A percentile compares a stretch with the other conserved stretches of the same genome.
Evolutionary conservation across 139 green algal species (phyloP).

Genomic region (Chlorella vulgaris): DNA sequence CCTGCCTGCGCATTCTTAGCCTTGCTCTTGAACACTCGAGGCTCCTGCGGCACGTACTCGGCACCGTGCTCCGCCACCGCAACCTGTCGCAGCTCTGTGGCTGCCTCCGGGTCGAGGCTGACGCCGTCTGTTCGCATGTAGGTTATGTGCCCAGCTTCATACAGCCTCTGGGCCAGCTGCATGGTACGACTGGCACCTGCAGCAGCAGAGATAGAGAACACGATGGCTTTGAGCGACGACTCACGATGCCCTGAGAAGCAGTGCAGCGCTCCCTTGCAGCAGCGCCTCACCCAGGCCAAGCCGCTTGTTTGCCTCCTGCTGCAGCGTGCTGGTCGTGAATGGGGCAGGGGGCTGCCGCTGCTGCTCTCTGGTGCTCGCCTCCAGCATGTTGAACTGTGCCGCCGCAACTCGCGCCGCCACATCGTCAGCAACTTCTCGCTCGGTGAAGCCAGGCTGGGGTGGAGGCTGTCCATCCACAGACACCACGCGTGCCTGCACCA

Average conservation of each 20-base stretch:
- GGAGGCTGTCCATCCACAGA: conserved; percentile 57
- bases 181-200: conserved; percentile 74
- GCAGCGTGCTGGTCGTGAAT: conserved; percentile 90
- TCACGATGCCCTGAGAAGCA: too few species aligned
- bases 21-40: conserved; percentile 46
- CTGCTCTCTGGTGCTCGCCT: conserved; percentile 38
- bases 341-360: conserved; percentile 69
- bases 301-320: conserved; percentile 80
- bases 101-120: conserved; percentile 54
- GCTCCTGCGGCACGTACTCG: conserved; percentile 42
- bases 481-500: conserved; percentile 35
- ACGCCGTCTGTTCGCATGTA: conserved; percentile 96
- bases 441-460: conserved; percentile 46
- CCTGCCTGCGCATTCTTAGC: conserved; percentile 51
- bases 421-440: conserved; percentile 40
- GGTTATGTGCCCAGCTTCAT: conserved; percentile 91
- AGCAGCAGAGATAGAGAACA: not conserved
- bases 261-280: not conserved
- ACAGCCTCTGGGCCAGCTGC: conserved; percentile 87
- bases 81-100: conserved; percentile 50
- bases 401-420: conserved; percentile 38
- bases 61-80: conserved; percentile 44
- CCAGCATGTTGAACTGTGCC: conserved; percentile 36
- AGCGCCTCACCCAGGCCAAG: conserved; percentile 65
- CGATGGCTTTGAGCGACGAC: too few species aligned